Conservation (phyloP, 2,329 filamentous ascomycete genomes). For the Calonectria fujianensis region DNA sequence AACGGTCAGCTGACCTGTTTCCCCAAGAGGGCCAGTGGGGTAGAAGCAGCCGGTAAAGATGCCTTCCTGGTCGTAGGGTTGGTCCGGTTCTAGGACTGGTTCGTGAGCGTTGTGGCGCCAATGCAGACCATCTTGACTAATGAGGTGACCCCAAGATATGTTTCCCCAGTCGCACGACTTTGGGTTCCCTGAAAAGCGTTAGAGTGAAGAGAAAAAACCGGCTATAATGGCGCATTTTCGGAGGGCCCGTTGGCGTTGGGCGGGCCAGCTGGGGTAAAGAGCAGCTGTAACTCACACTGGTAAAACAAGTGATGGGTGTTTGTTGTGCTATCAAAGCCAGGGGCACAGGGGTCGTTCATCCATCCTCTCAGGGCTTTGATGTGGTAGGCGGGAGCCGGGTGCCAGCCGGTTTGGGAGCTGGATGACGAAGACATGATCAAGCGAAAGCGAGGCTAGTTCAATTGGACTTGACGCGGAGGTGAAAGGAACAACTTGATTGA, state of each 20-base stretch:
- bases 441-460: not conserved
- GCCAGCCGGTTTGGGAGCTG: not conserved
- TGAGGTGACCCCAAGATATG: conserved; percentile 69
- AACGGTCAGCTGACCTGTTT: conserved; percentile 54
- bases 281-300: conserved; percentile 33
- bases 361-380: conserved; percentile 20
- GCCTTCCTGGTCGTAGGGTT: conserved; percentile 68
- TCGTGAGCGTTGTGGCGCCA: conserved; percentile 61
- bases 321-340: conserved; percentile 39
- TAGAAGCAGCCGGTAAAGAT: conserved; percentile 70
- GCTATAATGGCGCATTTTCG: conserved; percentile 3
- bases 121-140: conserved; percentile 59
- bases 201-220: conserved; percentile 1
- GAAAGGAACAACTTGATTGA: conserved; percentile 12
- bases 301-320: conserved; percentile 43
- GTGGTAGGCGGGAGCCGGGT: conserved; percentile 18
- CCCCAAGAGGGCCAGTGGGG: conserved; percentile 66
- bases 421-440: conserved; percentile 1
- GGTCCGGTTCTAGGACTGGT: conserved; percentile 60
- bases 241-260: not conserved
- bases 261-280: not conserved
- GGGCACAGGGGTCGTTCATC: conserved; percentile 44
- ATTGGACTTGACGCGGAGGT: not conserved
- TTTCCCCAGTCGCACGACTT: conserved; percentile 59
- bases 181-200: conserved; percentile 55